phyloP scores from a whole-genome alignment of 2,329 filamentous ascomycete species.

The Allantophomopsis cytisporea region DNA sequence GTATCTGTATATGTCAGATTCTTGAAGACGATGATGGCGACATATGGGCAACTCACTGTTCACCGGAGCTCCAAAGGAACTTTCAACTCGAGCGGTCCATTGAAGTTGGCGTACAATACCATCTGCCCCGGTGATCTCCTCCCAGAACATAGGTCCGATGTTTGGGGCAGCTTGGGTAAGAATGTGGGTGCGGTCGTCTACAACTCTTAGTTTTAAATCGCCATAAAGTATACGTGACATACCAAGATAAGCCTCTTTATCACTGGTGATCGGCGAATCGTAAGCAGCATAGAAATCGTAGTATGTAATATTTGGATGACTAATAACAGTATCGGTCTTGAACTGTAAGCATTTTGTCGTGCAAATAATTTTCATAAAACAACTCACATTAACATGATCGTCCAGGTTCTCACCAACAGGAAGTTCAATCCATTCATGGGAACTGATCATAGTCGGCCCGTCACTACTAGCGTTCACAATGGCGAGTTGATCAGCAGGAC shows the following conservation, averaged over 20 bases:
- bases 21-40: not conserved
- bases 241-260: slow-evolving; percentile 9
- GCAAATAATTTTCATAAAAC: no score
- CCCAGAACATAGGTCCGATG: slow-evolving; percentile 22
- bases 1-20: slow-evolving; percentile 9
- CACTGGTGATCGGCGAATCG: slow-evolving; percentile 18
- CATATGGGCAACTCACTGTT: not conserved
- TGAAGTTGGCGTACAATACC: slow-evolving; percentile 22
- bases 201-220: no score
- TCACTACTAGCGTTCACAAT: not conserved
- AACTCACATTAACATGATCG: not conserved
- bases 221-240: no score
- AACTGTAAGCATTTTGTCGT: slow-evolving; percentile 30
- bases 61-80: not conserved
- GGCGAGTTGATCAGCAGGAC: slow-evolving; percentile 1
- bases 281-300: slow-evolving; percentile 53
- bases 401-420: slow-evolving; percentile 1
- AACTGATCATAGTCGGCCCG: not conserved
- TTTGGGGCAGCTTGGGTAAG: slow-evolving; percentile 24
- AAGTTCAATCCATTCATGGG: slow-evolving; percentile 1
- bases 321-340: slow-evolving; percentile 37
- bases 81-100: slow-evolving; percentile 31
- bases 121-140: slow-evolving; percentile 24
- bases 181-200: slow-evolving; percentile 20
- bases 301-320: slow-evolving; percentile 31